Conservation (phyloP, 352 stramenopile species). For the Sclerospora graminicola region DNA sequence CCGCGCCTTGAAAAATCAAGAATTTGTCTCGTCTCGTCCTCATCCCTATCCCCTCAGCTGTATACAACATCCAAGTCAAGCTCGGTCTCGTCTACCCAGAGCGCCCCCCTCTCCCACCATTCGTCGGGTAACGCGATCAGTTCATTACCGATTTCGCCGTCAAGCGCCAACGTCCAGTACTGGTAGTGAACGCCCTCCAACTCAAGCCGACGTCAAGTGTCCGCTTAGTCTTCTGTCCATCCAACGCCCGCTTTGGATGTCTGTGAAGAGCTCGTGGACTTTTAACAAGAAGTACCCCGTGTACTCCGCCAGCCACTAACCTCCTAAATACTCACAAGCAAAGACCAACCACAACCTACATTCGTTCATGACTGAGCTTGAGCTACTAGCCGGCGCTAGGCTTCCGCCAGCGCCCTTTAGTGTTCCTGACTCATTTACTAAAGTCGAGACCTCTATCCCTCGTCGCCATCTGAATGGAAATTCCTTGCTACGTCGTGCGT, state of each 20-base stretch:
- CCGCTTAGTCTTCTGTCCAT: constrained; percentile 6
- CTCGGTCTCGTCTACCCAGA: no score
- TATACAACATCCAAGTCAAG: no score
- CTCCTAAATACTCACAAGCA: constrained; percentile 2
- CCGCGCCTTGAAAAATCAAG: no score
- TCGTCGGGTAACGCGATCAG: constrained; percentile 59
- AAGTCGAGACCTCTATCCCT: constrained; percentile 19
- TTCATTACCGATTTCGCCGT: constrained; percentile 49
- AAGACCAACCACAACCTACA: neutral
- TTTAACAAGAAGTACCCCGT: constrained; percentile 82
- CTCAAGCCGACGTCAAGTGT: constrained; percentile 5
- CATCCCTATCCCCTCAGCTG: no score
- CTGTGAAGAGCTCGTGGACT: constrained; percentile 72
- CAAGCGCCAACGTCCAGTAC: constrained; percentile 16
- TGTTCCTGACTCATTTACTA: constrained; percentile 9
- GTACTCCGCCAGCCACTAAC: constrained; percentile 62
- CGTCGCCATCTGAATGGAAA: constrained; percentile 28
- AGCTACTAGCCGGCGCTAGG: constrained; percentile 24
- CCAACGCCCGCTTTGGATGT: constrained; percentile 41
- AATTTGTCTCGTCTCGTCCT: no score
- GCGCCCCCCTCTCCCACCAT: constrained; percentile 1
- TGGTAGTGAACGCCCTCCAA: constrained; percentile 5
- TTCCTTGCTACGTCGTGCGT: constrained; percentile 21
- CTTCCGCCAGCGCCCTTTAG: constrained; percentile 20
- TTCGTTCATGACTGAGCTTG: constrained; percentile 40